A percentile compares a stretch with the other conserved stretches of the same genome.
These are phyloP conservation scores for Lactarius sp. DNA, from an alignment of 768 basidiomycete genomes.

Conservation along the genomic window DNA sequence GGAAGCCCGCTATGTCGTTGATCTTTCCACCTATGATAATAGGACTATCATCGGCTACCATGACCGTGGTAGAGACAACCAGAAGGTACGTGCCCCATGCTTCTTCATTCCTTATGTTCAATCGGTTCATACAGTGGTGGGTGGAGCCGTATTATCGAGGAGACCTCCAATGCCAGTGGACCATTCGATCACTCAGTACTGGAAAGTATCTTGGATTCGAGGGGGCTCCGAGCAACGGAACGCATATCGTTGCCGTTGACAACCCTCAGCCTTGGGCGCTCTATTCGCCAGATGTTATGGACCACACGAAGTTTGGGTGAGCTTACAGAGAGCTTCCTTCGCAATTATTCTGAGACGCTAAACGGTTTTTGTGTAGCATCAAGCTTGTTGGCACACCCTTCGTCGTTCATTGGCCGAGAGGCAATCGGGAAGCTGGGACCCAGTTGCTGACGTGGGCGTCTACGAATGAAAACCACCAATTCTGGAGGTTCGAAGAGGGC, in stretches of 20 bases:
- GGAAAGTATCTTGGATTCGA: not conserved
- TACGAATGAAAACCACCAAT: not conserved
- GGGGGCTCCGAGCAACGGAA: not conserved
- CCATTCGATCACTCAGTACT: not conserved
- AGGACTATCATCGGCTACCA: not conserved
- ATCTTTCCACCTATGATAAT: not conserved
- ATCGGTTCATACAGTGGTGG: not conserved
- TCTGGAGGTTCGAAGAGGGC: not conserved
- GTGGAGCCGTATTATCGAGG: not conserved
- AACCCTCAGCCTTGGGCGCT: not conserved
- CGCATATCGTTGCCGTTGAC: not conserved
- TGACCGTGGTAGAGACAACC: not conserved
- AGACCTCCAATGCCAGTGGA: not conserved
- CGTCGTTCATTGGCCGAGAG: not conserved
- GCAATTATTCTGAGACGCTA: not conserved
- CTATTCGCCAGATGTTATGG: not conserved
- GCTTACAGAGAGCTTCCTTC: not conserved
- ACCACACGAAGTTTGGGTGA: not conserved
- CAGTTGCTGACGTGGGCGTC: not conserved
- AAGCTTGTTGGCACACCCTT: not conserved
- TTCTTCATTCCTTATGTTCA: not conserved
- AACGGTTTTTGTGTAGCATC: too few species aligned
- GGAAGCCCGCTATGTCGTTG: not conserved
- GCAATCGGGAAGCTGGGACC: not conserved
- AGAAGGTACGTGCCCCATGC: not conserved